phyloP scores from a whole-genome alignment of 1,284 basidiomycete species.

The Puccinia horiana region DNA sequence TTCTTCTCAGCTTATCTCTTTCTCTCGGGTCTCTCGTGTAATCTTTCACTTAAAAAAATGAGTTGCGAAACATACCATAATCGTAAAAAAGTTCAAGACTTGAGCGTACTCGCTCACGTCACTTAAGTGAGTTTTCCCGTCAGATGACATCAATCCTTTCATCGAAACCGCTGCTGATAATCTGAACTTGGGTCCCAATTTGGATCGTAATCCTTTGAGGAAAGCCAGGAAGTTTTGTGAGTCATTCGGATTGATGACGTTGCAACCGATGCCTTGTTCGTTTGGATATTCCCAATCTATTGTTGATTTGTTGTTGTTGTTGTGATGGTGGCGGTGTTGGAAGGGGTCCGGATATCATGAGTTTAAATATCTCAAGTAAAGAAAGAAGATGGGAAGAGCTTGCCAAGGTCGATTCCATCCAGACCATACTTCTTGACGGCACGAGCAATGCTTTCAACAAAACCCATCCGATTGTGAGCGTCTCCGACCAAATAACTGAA shows the following conservation, averaged over 20 bases:
- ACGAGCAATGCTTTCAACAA: slow-evolving; percentile 10
- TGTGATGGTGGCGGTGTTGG: neutral
- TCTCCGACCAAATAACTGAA: slow-evolving; percentile 40
- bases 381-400: neutral
- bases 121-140: slow-evolving; percentile 16
- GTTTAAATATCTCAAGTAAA: neutral
- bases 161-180: slow-evolving; percentile 42
- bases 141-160: slow-evolving; percentile 38
- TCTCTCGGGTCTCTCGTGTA: too few relatives aligned
- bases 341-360: neutral
- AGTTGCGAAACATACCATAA: slow-evolving; percentile 31
- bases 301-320: too few relatives aligned
- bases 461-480: slow-evolving; percentile 17
- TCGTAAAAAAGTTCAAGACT: slow-evolving; percentile 43
- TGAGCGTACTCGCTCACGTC: slow-evolving; percentile 33
- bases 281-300: slow-evolving; percentile 49
- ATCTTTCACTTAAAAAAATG: too few relatives aligned
- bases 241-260: slow-evolving; percentile 26
- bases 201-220: slow-evolving; percentile 13
- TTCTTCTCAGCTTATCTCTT: neutral
- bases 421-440: slow-evolving; percentile 27
- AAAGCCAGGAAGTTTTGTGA: slow-evolving; percentile 29
- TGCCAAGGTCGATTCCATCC: slow-evolving; percentile 34
- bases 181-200: slow-evolving; percentile 19
- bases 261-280: slow-evolving; percentile 44